phyloP scores from a whole-genome alignment of 768 basidiomycete species.

The Tephrocybe sp. region DNA sequence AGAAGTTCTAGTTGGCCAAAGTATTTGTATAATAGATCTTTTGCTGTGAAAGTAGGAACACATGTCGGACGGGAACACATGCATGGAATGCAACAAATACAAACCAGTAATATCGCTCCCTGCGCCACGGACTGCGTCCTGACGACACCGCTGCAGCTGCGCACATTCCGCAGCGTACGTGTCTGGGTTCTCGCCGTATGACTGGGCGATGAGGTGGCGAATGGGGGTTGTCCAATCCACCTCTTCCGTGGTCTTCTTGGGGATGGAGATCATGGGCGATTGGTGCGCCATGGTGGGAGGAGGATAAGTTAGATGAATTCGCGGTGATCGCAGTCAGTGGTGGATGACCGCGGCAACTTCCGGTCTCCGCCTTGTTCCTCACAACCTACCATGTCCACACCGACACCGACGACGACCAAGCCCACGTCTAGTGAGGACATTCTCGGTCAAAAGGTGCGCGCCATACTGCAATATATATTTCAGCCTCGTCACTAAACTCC shows the following conservation, averaged over 20 bases:
- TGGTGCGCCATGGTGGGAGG: conserved; percentile 62
- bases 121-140: conserved; percentile 95
- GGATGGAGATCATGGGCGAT: conserved; percentile 89
- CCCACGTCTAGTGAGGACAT: conserved; percentile 87
- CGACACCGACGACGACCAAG: conserved; percentile 56
- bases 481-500: conserved; percentile 18
- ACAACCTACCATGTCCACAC: conserved; percentile 36
- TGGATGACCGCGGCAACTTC: conserved; percentile 29
- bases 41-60: conserved; percentile 41
- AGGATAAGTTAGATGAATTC: not conserved
- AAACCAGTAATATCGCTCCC: conserved; percentile 94
- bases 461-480: not conserved
- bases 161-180: conserved; percentile 84
- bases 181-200: conserved; percentile 92
- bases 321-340: not conserved
- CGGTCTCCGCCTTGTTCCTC: conserved; percentile 21
- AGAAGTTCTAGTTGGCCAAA: conserved; percentile 98
- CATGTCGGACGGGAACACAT: conserved; percentile 1
- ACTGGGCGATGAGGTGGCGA: conserved; percentile 80
- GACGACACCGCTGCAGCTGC: conserved; percentile 84
- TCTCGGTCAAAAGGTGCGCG: conserved; percentile 81
- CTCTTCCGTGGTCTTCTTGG: conserved; percentile 93
- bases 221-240: conserved; percentile 96
- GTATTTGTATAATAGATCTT: conserved; percentile 97
- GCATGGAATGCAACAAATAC: conserved; percentile 18